Percentiles rank a stretch among this genome's conserved stretches.
Conservation (phyloP, 495 filamentous ascomycete species). For the Glutinoglossum americanum region DNA sequence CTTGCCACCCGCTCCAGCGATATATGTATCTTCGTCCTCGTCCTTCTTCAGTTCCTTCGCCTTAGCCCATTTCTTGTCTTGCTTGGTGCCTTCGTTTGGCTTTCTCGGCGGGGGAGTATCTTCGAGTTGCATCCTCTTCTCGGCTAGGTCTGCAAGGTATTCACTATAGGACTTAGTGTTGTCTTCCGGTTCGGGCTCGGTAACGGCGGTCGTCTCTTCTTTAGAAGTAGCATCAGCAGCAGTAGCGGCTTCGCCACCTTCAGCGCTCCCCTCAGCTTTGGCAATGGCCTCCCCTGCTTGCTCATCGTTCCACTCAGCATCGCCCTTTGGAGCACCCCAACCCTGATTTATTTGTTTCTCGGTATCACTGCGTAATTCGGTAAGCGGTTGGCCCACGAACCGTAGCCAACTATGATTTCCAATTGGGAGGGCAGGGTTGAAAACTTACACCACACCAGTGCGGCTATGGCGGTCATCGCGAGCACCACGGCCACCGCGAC, state of each 20-base stretch:
- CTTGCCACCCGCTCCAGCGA: slow-evolving; percentile 58
- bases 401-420: neutral
- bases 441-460: slow-evolving; percentile 42
- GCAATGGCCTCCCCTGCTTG: slow-evolving; percentile 71
- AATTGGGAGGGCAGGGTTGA: neutral
- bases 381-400: neutral
- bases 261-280: slow-evolving; percentile 49
- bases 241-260: slow-evolving; percentile 11
- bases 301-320: slow-evolving; percentile 71
- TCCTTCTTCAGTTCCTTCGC: slow-evolving; percentile 58
- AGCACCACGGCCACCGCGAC: slow-evolving; percentile 37
- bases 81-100: slow-evolving; percentile 72
- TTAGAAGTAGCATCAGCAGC: slow-evolving; percentile 13
- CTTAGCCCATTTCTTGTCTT: slow-evolving; percentile 76
- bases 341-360: slow-evolving; percentile 82
- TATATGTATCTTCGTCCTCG: slow-evolving; percentile 51
- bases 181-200: slow-evolving; percentile 47
- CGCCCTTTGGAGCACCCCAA: slow-evolving; percentile 69
- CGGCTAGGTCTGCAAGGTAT: slow-evolving; percentile 71
- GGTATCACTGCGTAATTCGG: slow-evolving; percentile 37
- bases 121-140: slow-evolving; percentile 59
- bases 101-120: slow-evolving; percentile 45
- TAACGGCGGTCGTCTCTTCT: slow-evolving; percentile 14
- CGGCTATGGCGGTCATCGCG: slow-evolving; percentile 70
- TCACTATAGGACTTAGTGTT: slow-evolving; percentile 73